Evolutionary conservation across 2,329 filamentous ascomycete species (phyloP).

Genomic region (Colletotrichum melonis): DNA sequence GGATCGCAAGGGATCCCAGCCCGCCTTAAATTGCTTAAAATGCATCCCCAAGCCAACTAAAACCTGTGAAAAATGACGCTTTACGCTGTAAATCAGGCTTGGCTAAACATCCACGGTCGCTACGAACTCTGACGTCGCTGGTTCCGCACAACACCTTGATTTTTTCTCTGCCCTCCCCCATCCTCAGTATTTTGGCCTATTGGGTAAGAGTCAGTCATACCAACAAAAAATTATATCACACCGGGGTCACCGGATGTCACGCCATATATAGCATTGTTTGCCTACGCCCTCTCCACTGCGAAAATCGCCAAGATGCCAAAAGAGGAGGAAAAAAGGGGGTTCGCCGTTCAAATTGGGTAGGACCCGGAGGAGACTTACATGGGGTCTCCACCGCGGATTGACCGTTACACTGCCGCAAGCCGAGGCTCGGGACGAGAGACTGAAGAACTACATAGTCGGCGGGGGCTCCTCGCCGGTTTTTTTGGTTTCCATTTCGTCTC

Average conservation of each 20-base stretch:
- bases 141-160: neutral
- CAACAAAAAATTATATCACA: neutral
- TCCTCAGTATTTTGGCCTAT: neutral
- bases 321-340: neutral
- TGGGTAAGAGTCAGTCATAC: neutral
- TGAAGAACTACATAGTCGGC: slow-evolving; percentile 28
- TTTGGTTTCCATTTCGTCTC: neutral
- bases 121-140: neutral
- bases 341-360: neutral
- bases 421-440: neutral
- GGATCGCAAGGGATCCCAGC: neutral
- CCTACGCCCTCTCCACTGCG: neutral
- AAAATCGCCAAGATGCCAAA: neutral
- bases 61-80: neutral
- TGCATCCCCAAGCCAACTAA: neutral
- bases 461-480: neutral
- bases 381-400: neutral
- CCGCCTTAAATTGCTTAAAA: neutral
- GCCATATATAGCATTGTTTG: neutral
- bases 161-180: no score
- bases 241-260: neutral
- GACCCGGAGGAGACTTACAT: neutral
- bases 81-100: neutral
- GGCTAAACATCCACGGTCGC: neutral
- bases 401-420: neutral